Evolutionary conservation across 2,329 filamentous ascomycete species (phyloP).

Genomic region (Talaromyces rugulosus): DNA sequence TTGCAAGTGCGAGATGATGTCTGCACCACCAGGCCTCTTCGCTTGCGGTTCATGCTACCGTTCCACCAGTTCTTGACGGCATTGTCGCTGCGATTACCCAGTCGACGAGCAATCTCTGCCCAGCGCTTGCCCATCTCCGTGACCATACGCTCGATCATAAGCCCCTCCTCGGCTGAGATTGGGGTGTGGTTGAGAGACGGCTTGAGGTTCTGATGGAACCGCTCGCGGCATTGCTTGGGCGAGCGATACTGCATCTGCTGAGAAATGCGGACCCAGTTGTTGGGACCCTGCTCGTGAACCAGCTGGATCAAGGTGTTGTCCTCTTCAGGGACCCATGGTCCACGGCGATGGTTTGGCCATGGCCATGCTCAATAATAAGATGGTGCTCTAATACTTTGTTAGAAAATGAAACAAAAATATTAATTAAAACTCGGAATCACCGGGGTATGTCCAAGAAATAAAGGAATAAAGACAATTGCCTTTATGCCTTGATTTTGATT

Average conservation of each 20-base stretch:
- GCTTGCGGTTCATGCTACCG: constrained; percentile 79
- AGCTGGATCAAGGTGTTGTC: constrained; percentile 67
- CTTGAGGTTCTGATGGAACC: constrained; percentile 91
- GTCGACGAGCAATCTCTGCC: constrained; percentile 82
- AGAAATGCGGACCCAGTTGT: constrained; percentile 89
- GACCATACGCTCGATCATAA: constrained; percentile 73
- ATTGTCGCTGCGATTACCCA: constrained; percentile 86
- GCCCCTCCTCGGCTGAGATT: constrained; percentile 66
- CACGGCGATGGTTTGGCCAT: constrained; percentile 61
- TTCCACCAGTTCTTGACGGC: constrained; percentile 99
- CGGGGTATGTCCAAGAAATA: neutral
- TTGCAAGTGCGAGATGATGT: constrained; percentile 27
- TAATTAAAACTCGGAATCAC: neutral
- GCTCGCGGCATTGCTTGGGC: constrained; percentile 91
- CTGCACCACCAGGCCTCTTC: constrained; percentile 45
- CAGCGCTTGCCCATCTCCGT: constrained; percentile 76
- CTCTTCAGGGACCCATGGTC: constrained; percentile 78
- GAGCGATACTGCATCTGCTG: constrained; percentile 70
- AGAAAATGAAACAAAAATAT: neutral
- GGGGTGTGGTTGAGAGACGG: constrained; percentile 68
- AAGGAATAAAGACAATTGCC: neutral
- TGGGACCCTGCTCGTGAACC: constrained; percentile 66
- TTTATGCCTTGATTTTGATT: neutral
- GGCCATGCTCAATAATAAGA: constrained; percentile 4
- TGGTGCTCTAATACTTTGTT: neutral